Base-by-base conservation (phyloP, 257 asterid genomes). In the Cinchona pubescens region DNA sequence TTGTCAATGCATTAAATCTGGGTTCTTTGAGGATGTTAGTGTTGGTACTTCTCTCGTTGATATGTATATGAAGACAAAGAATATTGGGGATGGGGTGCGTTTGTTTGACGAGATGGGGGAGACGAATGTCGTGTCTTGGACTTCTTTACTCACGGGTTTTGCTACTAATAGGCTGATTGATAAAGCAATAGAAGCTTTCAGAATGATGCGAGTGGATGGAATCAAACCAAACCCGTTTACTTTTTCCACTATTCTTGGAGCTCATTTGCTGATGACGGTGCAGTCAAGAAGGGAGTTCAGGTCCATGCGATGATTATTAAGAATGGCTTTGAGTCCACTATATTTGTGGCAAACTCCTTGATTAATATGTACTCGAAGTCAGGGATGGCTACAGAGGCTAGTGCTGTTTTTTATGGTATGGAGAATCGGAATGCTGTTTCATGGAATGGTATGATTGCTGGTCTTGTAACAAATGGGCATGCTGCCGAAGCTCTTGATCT, bases 361-460 rank as follows among this genome's bases (percentile, higher is more conserved):
- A 89, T 89, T 55, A 92, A 80, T 79, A 75, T 92, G 85, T 94
- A 94, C 83, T 88, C 91, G 9, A 94, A 91, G 76, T 87, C 87
- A 62, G 91, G 96, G 73, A 89, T 86, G 95, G 79, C 87, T 60
- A 83, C 82, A 59, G 96, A 89, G 81, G 97, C 97, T 61, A 84
- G 68, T 66, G 61, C 72, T 62, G 88, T 88, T 53, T 92, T 92
- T 83, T 82, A 81, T 60, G 77, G 82, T 55, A 84, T 87, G 66
- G 87, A 82, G 58, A 82, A 71, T 73, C 83, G 79, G 74, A 91
- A 87, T 78, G 79, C 87, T 48, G 90, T 90, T 68, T 92, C 99
- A 58, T 94, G 97, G 99, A 94, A 92, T 77, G 93, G 94, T 79
- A 88, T 94, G 97, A 88, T 94, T 75, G 82, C 95, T 51, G 97